These are phyloP conservation scores for Fusarium nurragi DNA, from an alignment of 2,329 filamentous ascomycete species.

Conservation along the genomic window DNA sequence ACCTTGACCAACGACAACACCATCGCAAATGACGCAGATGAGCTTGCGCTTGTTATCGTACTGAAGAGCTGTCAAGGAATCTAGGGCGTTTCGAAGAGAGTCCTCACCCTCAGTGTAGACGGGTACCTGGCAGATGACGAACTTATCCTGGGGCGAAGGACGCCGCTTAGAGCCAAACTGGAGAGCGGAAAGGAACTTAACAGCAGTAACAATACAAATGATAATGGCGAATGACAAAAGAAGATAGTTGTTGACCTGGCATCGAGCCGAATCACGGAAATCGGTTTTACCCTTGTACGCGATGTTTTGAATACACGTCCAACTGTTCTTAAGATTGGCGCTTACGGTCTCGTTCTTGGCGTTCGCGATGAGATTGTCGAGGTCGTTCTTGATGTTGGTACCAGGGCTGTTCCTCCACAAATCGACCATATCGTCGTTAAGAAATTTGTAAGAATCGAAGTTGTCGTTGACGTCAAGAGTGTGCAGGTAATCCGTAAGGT, in stretches of 20 bases:
- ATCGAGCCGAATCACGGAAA: conserved; percentile 80
- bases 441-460: conserved; percentile 70
- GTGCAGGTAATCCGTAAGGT: conserved; percentile 91
- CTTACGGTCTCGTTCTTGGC: conserved; percentile 62
- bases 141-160: conserved; percentile 93
- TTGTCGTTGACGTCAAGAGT: conserved; percentile 71
- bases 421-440: conserved; percentile 73
- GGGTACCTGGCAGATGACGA: conserved; percentile 97
- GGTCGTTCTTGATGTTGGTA: conserved; percentile 75
- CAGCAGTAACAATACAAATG: conserved; percentile 78
- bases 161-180: conserved; percentile 93
- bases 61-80: conserved; percentile 91
- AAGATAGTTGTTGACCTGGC: conserved; percentile 91
- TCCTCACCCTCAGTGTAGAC: conserved; percentile 99
- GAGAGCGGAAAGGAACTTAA: conserved; percentile 92
- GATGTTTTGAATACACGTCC: conserved; percentile 82
- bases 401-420: conserved; percentile 81
- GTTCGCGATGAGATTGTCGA: conserved; percentile 63
- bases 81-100: conserved; percentile 88
- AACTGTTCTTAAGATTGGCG: conserved; percentile 67
- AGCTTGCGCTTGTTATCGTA: conserved; percentile 99
- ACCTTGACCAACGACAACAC: conserved; percentile 93
- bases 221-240: conserved; percentile 88
- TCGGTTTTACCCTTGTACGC: conserved; percentile 88
- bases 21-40: conserved; percentile 95